A percentile compares a stretch with the other conserved stretches of the same genome.
phyloP scores from a whole-genome alignment of 164 flowering plant species.

The Stephania japonica region DNA sequence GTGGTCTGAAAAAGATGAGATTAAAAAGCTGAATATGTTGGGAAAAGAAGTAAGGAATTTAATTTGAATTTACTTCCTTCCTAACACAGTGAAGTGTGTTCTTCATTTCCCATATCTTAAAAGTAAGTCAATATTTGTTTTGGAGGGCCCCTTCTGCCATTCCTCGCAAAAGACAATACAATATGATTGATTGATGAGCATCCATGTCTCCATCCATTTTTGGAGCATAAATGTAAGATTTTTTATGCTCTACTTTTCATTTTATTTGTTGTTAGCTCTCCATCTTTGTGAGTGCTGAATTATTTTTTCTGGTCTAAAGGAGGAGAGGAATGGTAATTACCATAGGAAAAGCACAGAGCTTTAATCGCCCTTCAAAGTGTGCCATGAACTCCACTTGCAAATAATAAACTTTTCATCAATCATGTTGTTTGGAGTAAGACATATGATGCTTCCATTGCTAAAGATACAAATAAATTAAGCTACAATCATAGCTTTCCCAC shows the following conservation, averaged over 20 bases:
- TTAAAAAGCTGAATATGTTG: conserved; percentile 19
- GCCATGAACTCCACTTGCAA: conserved; percentile 42
- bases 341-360: conserved; percentile 15
- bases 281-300: conserved; percentile 18
- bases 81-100: conserved; percentile 38
- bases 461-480: background rate
- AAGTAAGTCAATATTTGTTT: conserved; percentile 23
- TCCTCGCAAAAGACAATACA: conserved; percentile 18
- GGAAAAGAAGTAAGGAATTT: conserved; percentile 21
- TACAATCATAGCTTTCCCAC: conserved; percentile 5
- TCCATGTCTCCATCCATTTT: conserved; percentile 24
- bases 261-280: background rate
- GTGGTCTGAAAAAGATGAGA: conserved; percentile 14
- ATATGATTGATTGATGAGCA: conserved; percentile 28
- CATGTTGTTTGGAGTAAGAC: conserved; percentile 16
- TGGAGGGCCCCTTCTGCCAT: conserved; percentile 23
- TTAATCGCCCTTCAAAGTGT: conserved; percentile 38
- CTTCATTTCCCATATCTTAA: conserved; percentile 20
- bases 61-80: conserved; percentile 25
- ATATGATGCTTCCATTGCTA: conserved; percentile 18
- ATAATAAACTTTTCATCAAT: conserved; percentile 17
- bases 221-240: conserved; percentile 9
- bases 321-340: conserved; percentile 12
- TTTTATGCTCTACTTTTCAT: background rate
- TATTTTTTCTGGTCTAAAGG: conserved; percentile 3